A percentile compares a stretch with the other conserved stretches of the same genome.
phyloP scores from a whole-genome alignment of 2,329 filamentous ascomycete species.

The Tolypocladium tundrense region DNA sequence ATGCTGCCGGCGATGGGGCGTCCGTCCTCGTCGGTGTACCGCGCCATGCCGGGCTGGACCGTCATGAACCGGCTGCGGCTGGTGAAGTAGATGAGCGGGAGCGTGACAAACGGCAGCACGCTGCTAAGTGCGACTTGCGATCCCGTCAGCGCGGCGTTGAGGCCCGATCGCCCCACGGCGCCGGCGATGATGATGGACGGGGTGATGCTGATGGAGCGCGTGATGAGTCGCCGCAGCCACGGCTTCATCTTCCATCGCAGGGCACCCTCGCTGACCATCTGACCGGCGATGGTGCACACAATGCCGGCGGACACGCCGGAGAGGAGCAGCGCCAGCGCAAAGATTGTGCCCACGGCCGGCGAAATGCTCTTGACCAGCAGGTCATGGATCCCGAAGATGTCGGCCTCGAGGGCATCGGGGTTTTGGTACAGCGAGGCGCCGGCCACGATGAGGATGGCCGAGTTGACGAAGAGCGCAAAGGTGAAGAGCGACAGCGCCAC shows the following conservation, averaged over 20 bases:
- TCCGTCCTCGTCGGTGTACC: slow-evolving; percentile 10
- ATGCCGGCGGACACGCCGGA: slow-evolving; percentile 76
- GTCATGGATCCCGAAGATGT: slow-evolving; percentile 75
- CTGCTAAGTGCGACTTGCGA: slow-evolving; percentile 71
- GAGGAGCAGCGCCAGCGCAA: slow-evolving; percentile 69
- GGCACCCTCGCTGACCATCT: slow-evolving; percentile 81
- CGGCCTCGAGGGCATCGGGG: slow-evolving; percentile 51
- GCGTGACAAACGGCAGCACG: slow-evolving; percentile 72
- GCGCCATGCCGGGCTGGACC: slow-evolving; percentile 37
- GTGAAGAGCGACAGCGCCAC: slow-evolving; percentile 65
- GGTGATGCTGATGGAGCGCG: slow-evolving; percentile 69
- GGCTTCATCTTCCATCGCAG: slow-evolving; percentile 64
- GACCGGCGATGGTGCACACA: slow-evolving; percentile 79
- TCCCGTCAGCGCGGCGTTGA: slow-evolving; percentile 62
- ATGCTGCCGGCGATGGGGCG: not conserved
- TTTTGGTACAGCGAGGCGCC: slow-evolving; percentile 64
- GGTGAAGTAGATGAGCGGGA: slow-evolving; percentile 79
- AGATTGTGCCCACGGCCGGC: slow-evolving; percentile 70
- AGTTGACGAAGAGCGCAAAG: slow-evolving; percentile 78
- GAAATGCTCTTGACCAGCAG: slow-evolving; percentile 61
- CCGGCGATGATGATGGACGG: slow-evolving; percentile 77
- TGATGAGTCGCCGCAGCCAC: slow-evolving; percentile 70
- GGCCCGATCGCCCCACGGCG: slow-evolving; percentile 59
- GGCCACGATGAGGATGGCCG: slow-evolving; percentile 70
- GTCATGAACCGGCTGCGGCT: slow-evolving; percentile 73